phyloP scores from a whole-genome alignment of 352 stramenopile genomes.

The Globisporangium iwayamae region DNA sequence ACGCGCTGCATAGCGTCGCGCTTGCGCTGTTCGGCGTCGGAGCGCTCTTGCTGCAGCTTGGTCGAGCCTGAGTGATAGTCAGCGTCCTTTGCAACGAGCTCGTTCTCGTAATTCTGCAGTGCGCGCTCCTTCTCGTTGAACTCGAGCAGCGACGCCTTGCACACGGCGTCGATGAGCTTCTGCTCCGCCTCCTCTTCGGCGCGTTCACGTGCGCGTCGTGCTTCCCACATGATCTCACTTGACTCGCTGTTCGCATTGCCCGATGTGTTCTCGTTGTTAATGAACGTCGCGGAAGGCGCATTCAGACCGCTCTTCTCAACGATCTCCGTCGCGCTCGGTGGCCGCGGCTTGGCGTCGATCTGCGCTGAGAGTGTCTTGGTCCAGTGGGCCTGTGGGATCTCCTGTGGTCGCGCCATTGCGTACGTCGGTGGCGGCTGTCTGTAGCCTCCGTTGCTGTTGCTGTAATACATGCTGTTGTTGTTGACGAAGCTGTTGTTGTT shows the following conservation, averaged over 20 bases:
- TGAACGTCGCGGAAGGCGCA: background rate
- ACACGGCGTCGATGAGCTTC: conserved; percentile 77
- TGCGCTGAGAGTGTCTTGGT: conserved; percentile 26
- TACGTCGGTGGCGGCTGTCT: background rate
- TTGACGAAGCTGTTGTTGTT: background rate
- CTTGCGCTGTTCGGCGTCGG: conserved; percentile 55
- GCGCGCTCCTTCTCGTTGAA: conserved; percentile 67
- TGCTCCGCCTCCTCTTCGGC: conserved; percentile 58
- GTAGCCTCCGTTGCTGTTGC: background rate
- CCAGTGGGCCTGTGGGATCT: conserved; percentile 6
- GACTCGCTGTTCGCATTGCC: conserved; percentile 4
- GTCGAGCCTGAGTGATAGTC: conserved; percentile 29
- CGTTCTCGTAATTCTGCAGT: conserved; percentile 47
- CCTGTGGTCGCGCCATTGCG: background rate
- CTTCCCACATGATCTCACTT: conserved; percentile 58
- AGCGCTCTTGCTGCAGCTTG: conserved; percentile 37
- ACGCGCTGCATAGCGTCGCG: conserved; percentile 68
- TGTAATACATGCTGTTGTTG: background rate
- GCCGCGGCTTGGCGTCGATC: conserved; percentile 15
- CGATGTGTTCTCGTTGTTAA: conserved; percentile 5
- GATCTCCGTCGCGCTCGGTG: conserved; percentile 4
- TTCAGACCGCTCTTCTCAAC: background rate
- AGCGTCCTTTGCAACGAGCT: conserved; percentile 27
- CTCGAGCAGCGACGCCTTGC: conserved; percentile 70
- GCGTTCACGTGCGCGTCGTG: conserved; percentile 42